A percentile compares a stretch with the other conserved stretches of the same genome.
Evolutionary conservation across 176 grass and related monocot genomes (phyloP).

Genomic region (Ananas comosus): DNA sequence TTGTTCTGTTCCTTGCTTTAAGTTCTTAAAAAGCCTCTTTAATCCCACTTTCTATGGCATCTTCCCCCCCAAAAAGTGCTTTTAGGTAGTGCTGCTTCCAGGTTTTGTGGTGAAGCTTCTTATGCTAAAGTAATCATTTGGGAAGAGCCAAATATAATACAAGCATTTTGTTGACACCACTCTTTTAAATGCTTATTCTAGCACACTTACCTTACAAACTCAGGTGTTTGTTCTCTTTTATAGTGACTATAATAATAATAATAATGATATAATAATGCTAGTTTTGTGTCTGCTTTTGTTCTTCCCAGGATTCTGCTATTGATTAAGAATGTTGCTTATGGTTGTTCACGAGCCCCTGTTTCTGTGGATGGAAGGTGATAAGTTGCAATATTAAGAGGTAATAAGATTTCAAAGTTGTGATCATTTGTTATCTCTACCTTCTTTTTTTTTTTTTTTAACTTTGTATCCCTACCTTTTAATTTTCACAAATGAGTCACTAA

Average conservation of each 20-base stretch:
- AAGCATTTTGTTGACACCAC: not conserved
- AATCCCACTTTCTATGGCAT: not conserved
- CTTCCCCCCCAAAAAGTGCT: not conserved
- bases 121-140: not conserved
- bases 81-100: constrained; percentile 6
- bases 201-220: not conserved
- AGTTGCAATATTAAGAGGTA: not conserved
- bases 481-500: too few species aligned
- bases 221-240: not conserved
- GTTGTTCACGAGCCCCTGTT: not conserved
- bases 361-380: not conserved
- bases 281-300: not conserved
- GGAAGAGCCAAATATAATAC: not conserved
- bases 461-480: too few species aligned
- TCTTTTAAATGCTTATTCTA: not conserved
- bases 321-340: not conserved
- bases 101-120: constrained; percentile 12
- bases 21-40: constrained; percentile 8
- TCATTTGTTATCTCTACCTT: too few species aligned
- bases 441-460: too few species aligned
- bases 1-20: not conserved
- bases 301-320: not conserved
- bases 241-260: not conserved
- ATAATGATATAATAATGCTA: not conserved
- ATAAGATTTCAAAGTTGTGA: not conserved